These are phyloP conservation scores for Insectozyma bohioensis DNA, from an alignment of 1,139 yeast species.

Conservation along the genomic window DNA sequence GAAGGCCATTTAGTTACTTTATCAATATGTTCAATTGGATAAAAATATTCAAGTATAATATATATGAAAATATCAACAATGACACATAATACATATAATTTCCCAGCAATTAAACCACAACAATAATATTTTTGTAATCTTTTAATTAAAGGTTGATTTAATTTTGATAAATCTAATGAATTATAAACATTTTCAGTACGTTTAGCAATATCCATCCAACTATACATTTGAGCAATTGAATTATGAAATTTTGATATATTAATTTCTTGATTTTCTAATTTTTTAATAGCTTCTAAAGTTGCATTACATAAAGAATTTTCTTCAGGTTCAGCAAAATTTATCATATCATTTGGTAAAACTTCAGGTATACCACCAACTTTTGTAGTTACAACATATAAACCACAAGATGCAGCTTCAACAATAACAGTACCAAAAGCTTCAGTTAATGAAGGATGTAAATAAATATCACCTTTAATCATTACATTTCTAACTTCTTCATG, in stretches of 20 bases:
- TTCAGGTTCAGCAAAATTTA: constrained; percentile 81
- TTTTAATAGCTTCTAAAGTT: constrained; percentile 61
- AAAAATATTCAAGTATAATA: constrained; percentile 63
- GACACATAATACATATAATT: constrained; percentile 72
- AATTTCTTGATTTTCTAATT: constrained; percentile 55
- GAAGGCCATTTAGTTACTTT: constrained; percentile 76
- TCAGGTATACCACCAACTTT: constrained; percentile 98
- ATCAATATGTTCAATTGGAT: constrained; percentile 71
- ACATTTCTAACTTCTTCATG: constrained; percentile 94
- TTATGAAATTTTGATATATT: constrained; percentile 78
- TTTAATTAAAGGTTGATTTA: constrained; percentile 49
- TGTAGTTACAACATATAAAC: constrained; percentile 89
- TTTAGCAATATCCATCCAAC: constrained; percentile 87
- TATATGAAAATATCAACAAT: constrained; percentile 74
- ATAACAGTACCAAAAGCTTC: constrained; percentile 98
- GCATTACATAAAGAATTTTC: constrained; percentile 78
- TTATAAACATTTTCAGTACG: constrained; percentile 84
- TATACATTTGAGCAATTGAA: constrained; percentile 79
- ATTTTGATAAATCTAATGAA: constrained; percentile 42
- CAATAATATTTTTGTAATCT: constrained; percentile 61
- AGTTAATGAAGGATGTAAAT: constrained; percentile 88
- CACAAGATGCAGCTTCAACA: constrained; percentile 98
- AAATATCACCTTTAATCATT: constrained; percentile 92
- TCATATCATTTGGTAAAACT: constrained; percentile 91
- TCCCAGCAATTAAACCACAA: constrained; percentile 85